Evolutionary conservation across 2,329 filamentous ascomycete species (phyloP), one percentile per base, ranked within the genome.

Genomic region (Diatrype stigma): DNA sequence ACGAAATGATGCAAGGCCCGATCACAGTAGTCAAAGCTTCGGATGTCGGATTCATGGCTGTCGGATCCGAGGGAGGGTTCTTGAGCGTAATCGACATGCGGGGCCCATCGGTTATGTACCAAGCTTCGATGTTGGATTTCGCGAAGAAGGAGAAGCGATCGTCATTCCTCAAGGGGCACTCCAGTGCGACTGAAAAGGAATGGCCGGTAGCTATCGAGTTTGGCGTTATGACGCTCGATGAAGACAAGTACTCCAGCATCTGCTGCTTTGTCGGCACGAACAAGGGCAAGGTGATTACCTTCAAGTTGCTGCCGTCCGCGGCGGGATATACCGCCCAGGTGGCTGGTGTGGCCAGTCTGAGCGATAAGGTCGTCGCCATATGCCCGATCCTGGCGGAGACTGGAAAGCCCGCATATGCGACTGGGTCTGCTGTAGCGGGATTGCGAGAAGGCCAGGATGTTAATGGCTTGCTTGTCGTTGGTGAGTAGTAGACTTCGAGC

Each of bases 241-340:
- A 87, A n/a, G 93, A 97, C 64, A 85, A 90, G 57, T 99, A 96
- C 67, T 97, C 94, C 1, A 96, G 91, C 63, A 96, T 99, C 51
- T 84, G 87, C 52, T 88, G 94, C 58, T 95, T 97, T 59, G 89
- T 95, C 2, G 94, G 94, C 19, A 97, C 94, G 0, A 92, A 86
- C 58, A 70, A 84, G 28, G 94, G 94, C 38, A 90, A 89, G 61
- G 74, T 97, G 17, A 84, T 86, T 6, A 97, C 93, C 0, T 93
- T 97, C 73, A 96, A 96, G 72, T 77, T 99, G 21, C 73, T 97
- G 2, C 94, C 94, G 0, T 79, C 86, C 14, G 81, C 80, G 48
- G 81, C 85, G 4, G 79, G 84, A 11, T 97, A 96, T 67, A 78
- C 81, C 11, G 89, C 83, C 12, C 80, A 87, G 50, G 79, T 87